A percentile compares a stretch with the other conserved stretches of the same genome.
Conservation (phyloP, 2,329 filamentous ascomycete genomes). For the Fusarium coffeatum region DNA sequence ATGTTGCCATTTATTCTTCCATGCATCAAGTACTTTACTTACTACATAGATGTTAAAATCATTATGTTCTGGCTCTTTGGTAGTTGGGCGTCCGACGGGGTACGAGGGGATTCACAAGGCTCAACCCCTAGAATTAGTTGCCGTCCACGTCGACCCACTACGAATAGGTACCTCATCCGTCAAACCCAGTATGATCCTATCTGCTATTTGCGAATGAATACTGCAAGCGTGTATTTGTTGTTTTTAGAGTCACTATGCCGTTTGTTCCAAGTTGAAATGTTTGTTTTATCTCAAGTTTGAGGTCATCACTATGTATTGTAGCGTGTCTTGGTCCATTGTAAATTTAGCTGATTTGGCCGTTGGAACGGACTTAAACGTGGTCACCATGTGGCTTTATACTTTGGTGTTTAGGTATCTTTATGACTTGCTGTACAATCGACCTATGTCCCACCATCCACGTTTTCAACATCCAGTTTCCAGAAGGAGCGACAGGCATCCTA, state of each 20-base stretch:
- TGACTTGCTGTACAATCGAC: background rate
- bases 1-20: accelerated
- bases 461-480: background rate
- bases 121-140: slow-evolving; percentile 9
- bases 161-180: background rate
- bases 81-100: background rate
- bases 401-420: background rate
- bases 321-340: background rate
- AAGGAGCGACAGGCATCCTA: background rate
- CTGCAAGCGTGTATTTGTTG: background rate
- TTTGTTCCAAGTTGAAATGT: slow-evolving; percentile 4
- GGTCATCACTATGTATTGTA: background rate
- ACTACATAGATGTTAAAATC: accelerated
- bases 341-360: background rate
- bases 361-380: background rate
- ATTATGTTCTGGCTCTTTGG: background rate
- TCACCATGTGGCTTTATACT: background rate
- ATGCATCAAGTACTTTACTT: accelerated
- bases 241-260: background rate
- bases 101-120: slow-evolving; percentile 22
- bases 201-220: background rate
- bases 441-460: background rate
- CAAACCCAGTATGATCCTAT: background rate
- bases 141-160: slow-evolving; percentile 15
- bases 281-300: background rate